Percentiles rank a stretch among this genome's conserved stretches.
These are phyloP conservation scores for Cyberlindnera amylophila DNA, from an alignment of 805 yeast genomes.

Conservation along the genomic window DNA sequence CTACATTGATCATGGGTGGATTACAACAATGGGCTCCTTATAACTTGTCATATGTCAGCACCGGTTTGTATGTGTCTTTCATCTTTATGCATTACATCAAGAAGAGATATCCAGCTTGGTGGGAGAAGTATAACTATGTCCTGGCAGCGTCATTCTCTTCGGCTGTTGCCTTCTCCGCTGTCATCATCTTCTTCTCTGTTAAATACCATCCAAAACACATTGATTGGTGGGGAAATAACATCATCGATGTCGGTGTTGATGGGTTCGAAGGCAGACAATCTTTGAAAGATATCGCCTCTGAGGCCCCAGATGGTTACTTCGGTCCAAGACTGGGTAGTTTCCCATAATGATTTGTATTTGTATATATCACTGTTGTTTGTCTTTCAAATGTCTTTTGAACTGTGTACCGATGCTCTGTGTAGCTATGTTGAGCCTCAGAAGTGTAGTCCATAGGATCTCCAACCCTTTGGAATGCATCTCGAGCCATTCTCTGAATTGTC, in stretches of 20 bases:
- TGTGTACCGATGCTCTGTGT: conserved; percentile 16
- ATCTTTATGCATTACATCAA: conserved; percentile 41
- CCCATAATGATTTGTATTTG: too few relatives aligned
- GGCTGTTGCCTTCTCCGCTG: conserved; percentile 55
- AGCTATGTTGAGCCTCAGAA: conserved; percentile 12
- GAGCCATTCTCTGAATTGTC: conserved; percentile 14
- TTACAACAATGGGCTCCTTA: conserved; percentile 45
- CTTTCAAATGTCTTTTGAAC: conserved; percentile 4
- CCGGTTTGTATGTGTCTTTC: conserved; percentile 30
- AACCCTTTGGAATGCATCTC: conserved; percentile 10
- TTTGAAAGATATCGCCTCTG: conserved; percentile 4
- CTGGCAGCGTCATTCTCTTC: conserved; percentile 53
- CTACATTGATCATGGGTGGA: conserved; percentile 49
- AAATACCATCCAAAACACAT: conserved; percentile 39
- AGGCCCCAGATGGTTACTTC: conserved; percentile 7
- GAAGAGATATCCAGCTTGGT: conserved; percentile 45
- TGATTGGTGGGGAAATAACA: conserved; percentile 62
- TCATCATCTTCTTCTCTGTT: conserved; percentile 47
- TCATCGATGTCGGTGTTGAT: conserved; percentile 15
- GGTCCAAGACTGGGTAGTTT: conserved; percentile 10
- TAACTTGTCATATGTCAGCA: conserved; percentile 36
- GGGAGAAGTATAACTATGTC: conserved; percentile 46
- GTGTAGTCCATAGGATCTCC: conserved; percentile 13
- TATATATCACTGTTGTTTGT: neutral
- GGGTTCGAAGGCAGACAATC: conserved; percentile 17